Evolutionary conservation across 495 filamentous ascomycete genomes (phyloP), one percentile per base, ranked within the genome.

Genomic region (Penicillium salamii): DNA sequence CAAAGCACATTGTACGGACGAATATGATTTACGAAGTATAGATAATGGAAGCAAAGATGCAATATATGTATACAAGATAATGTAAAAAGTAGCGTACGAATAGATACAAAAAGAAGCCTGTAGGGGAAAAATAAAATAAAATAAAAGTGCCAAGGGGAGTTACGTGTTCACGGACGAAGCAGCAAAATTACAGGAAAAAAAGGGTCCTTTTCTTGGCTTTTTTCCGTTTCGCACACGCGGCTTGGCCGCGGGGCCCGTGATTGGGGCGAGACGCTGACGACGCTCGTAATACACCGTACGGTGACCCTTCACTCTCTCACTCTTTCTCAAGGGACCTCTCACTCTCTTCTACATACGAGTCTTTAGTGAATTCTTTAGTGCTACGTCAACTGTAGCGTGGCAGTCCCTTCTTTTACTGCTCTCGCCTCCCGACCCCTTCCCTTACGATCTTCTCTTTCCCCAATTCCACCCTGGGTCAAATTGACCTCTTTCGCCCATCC

Each of bases 211-310:
- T 53, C 49, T 41, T 59, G 49, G 50, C 62, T 65, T 57, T 49
- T 59, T 65, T 60, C 43, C 53, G 56, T 64, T 63, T 61, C 56
- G 62, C 67, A 71, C 65, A 70, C 72, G 72, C 72, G 72, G 72
- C 72, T 67, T 69, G 67, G 58, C 53, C 55, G 67, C 55, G 58
- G 65, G 61, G 51, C 58, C 57, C 54, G 58, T 75, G 67, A 75
- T 72, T 75, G 69, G 71, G 63, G 62, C 52, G 46, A 59, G 45
- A 62, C 53, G 72, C 72, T 75, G 72, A 75, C 72, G 72, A 75
- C 72, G 72, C 70, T 70, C 63, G 62, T 58, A 57, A 58, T 58
- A 59, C 57, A 46, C 29, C 29, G 55, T 57, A 59, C 40, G 33
- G 45, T 26, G 40, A 17, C 38, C 47, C 46, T 52, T 33, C 19